Conservation (phyloP, 129 eudicot species). For the Ambrosia trifida region DNA sequence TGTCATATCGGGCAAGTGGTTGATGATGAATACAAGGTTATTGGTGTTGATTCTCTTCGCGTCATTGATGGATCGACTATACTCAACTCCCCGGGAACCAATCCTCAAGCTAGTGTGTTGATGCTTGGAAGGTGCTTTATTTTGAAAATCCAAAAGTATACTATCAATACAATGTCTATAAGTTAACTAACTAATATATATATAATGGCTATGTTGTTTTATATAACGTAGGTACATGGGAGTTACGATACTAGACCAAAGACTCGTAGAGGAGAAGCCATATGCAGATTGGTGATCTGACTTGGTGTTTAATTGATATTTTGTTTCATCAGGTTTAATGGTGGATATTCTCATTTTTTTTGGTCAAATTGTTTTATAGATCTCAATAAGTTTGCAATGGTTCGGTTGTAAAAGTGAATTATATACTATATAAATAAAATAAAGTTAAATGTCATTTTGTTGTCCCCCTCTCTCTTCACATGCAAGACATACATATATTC, state of each 20-base stretch:
- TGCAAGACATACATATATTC: no score
- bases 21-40: conserved; percentile 62
- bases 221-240: conserved; percentile 61
- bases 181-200: background rate
- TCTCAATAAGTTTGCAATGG: no score
- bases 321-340: no score
- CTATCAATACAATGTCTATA: no score
- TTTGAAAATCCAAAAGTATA: background rate
- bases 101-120: conserved; percentile 91
- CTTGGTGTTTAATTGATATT: background rate
- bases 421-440: no score
- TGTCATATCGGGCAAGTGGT: conserved; percentile 72
- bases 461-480: no score
- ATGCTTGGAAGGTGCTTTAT: conserved; percentile 77
- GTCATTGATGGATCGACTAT: conserved; percentile 84
- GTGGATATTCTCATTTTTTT: no score
- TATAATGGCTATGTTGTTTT: background rate
- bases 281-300: background rate
- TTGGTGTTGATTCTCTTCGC: conserved; percentile 63
- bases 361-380: no score
- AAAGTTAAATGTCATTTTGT: no score
- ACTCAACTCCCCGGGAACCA: conserved; percentile 69
- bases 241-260: conserved; percentile 48
- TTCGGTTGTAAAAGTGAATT: no score
- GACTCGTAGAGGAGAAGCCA: conserved; percentile 7